A percentile compares a stretch with the other conserved stretches of the same genome.
These are phyloP conservation scores for Plantago major DNA, from an alignment of 257 asterid genomes.

Conservation along the genomic window DNA sequence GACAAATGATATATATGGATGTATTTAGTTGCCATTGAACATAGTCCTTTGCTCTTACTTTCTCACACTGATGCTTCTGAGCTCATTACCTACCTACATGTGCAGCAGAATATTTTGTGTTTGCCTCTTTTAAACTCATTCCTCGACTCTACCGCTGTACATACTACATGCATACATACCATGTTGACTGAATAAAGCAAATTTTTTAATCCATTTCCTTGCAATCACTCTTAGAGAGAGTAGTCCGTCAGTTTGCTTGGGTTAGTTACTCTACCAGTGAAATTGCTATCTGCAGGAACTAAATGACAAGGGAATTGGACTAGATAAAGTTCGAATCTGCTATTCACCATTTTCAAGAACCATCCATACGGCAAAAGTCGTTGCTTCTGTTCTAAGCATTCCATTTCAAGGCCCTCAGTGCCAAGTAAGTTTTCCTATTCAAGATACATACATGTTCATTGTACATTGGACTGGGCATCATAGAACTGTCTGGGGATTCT, in stretches of 20 bases:
- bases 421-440: conserved; percentile 39
- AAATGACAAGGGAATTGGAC: conserved; percentile 29
- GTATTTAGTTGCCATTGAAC: background rate
- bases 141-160: no score
- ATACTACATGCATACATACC: no score
- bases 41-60: background rate
- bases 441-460: background rate
- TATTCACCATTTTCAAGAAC: conserved; percentile 96
- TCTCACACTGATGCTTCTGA: no score
- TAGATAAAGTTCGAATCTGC: conserved; percentile 75
- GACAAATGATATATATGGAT: background rate
- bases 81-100: no score
- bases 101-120: background rate
- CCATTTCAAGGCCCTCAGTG: conserved; percentile 79
- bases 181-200: no score
- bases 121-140: background rate
- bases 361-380: conserved; percentile 70
- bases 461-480: background rate
- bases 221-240: no score
- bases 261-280: conserved; percentile 1
- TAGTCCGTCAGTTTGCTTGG: no score
- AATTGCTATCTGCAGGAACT: conserved; percentile 36
- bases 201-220: no score
- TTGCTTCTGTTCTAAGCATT: conserved; percentile 65
- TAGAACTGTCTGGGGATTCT: background rate